These are phyloP conservation scores for Pezicula radicicola DNA, from an alignment of 2,329 filamentous ascomycete genomes.

Conservation along the genomic window DNA sequence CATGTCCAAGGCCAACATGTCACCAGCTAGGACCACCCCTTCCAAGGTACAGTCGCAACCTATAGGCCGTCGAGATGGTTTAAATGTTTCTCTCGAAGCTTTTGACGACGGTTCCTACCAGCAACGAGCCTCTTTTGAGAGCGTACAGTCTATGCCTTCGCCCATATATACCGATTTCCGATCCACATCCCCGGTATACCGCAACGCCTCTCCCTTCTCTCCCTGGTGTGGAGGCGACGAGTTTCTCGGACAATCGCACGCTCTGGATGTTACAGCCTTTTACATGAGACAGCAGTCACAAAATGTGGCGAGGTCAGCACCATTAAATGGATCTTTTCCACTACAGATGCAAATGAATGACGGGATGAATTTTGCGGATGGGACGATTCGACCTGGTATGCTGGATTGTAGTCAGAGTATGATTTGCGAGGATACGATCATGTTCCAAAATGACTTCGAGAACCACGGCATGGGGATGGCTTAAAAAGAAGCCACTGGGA, in stretches of 20 bases:
- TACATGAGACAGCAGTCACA: conserved; percentile 18
- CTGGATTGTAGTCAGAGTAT: conserved; percentile 11
- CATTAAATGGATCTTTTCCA: conserved; percentile 8
- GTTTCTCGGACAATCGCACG: conserved; percentile 16
- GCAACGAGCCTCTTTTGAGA: conserved; percentile 13
- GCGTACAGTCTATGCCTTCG: conserved; percentile 17
- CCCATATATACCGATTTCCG: conserved; percentile 22
- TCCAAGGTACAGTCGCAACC: conserved; percentile 8
- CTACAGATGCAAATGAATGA: conserved; percentile 18
- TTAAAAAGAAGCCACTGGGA: too few species aligned
- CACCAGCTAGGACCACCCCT: conserved; percentile 1
- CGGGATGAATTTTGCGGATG: conserved; percentile 16
- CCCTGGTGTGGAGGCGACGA: conserved; percentile 21
- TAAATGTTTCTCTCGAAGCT: not conserved
- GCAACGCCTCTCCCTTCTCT: conserved; percentile 19
- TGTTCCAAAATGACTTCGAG: too few species aligned
- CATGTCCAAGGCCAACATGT: not conserved
- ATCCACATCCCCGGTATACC: conserved; percentile 21
- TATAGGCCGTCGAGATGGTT: too few species aligned
- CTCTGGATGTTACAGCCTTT: conserved; percentile 18
- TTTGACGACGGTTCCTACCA: conserved; percentile 13
- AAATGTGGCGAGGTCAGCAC: conserved; percentile 7
- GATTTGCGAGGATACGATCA: too few species aligned
- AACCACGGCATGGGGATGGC: too few species aligned
- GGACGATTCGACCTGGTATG: conserved; percentile 19